These are phyloP conservation scores for Ambrosiella cleistominuta DNA, from an alignment of 2,329 filamentous ascomycete species.

Conservation along the genomic window DNA sequence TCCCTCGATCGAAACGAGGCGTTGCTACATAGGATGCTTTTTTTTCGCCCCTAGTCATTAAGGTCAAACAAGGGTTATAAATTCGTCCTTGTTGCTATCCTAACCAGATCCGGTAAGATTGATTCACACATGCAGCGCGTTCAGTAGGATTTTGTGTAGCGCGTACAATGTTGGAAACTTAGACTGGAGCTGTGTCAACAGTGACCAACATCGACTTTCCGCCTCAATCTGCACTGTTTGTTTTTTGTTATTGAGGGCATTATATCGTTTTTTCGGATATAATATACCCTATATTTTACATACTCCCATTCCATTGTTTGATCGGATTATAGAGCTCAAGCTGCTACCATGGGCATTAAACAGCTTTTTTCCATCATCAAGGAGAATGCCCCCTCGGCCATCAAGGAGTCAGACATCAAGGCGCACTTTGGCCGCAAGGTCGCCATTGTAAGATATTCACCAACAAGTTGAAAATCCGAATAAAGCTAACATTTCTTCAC, in stretches of 20 bases:
- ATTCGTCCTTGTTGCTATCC: not conserved
- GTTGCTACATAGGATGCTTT: slow-evolving; percentile 6
- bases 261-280: not conserved
- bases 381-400: slow-evolving; percentile 83
- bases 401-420: slow-evolving; percentile 97
- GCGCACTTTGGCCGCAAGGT: slow-evolving; percentile 97
- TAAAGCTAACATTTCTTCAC: not conserved
- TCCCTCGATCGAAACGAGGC: slow-evolving; percentile 13
- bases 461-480: not conserved
- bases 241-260: not conserved
- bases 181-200: not conserved
- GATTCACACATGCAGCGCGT: not conserved
- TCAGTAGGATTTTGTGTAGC: not conserved
- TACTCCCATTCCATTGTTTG: not conserved
- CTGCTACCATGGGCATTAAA: slow-evolving; percentile 42
- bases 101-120: not conserved
- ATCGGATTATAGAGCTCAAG: not conserved
- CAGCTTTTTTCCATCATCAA: slow-evolving; percentile 67
- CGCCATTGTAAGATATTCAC: slow-evolving; percentile 54
- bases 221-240: not conserved
- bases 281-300: not conserved
- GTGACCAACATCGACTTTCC: not conserved
- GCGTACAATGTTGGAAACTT: not conserved
- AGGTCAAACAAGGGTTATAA: too few relatives aligned
- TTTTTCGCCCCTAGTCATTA: not conserved